Conservation (phyloP, 2,329 filamentous ascomycete species). For the Epicoccum nigrum region DNA sequence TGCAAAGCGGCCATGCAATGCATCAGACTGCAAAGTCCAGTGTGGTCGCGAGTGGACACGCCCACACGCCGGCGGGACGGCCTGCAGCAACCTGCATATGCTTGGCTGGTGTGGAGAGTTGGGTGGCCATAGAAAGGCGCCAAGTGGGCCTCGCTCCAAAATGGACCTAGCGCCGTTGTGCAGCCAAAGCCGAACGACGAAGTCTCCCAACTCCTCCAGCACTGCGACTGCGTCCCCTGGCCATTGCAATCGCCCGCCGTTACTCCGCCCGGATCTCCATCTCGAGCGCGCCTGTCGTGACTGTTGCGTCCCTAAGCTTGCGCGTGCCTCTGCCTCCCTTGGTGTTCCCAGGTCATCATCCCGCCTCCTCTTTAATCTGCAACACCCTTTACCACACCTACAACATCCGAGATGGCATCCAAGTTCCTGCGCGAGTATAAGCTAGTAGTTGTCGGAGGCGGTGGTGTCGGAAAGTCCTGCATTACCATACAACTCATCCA, state of each 20-base stretch:
- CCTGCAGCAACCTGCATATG: conserved; percentile 15
- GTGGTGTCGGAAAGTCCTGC: conserved; percentile 98
- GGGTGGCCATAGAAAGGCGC: not conserved
- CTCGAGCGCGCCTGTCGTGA: conserved; percentile 24
- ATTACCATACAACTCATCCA: conserved; percentile 84
- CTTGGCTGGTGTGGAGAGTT: conserved; percentile 12
- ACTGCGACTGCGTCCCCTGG: conserved; percentile 18
- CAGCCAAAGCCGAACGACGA: conserved; percentile 15
- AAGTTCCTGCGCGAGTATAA: conserved; percentile 62
- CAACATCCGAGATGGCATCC: conserved; percentile 32
- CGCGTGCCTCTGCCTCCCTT: conserved; percentile 26
- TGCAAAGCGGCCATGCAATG: not conserved
- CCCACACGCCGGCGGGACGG: conserved; percentile 10
- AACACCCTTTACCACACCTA: conserved; percentile 11
- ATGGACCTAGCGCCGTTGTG: not conserved
- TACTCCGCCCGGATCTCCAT: conserved; percentile 6
- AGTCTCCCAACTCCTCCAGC: conserved; percentile 11
- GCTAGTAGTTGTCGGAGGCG: conserved; percentile 90
- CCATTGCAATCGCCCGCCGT: conserved; percentile 7
- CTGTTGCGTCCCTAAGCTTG: conserved; percentile 15
- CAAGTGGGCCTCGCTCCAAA: conserved; percentile 1
- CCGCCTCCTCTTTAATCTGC: conserved; percentile 19
- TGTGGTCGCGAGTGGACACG: conserved; percentile 8
- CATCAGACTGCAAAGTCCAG: conserved; percentile 2
- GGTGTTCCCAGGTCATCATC: conserved; percentile 2